Evolutionary conservation across 2,329 filamentous ascomycete genomes (phyloP), one percentile per base, ranked within the genome.

Genomic region (Fusarium sp.): DNA sequence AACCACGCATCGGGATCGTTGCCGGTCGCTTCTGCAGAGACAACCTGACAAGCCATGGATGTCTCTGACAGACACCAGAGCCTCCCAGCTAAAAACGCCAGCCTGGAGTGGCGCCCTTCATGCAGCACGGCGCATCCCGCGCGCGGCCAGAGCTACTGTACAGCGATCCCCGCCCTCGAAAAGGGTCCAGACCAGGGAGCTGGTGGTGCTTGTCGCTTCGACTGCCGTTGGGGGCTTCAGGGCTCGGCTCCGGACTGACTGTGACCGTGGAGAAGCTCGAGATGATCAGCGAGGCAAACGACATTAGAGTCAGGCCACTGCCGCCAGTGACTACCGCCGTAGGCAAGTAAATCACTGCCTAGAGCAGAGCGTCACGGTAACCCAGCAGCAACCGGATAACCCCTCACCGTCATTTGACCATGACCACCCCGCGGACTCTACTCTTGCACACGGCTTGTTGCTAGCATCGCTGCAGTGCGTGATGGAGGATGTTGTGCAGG

Each of bases 391-490:
- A 35, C 70, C 34, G 59, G 50, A 48, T 74, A 60, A 64, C 67
- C 52, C 58, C 74, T 76, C 76, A 78, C 76, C 76, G 76, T 78
- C 72, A 78, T 78, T 78, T 78, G 66, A 69, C 71, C 48, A 52
- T 10, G 43, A 74, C 64, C 70, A 71, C 70, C 69, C 60, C 16
- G 37, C 63, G 61, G 39, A 18, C 37, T 39, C 37, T 39, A 45
- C 72, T 56, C 66, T 74, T 60, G 70, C 69, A 73, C 72, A 48
- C 66, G 52, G 37, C 50, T 20, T 66, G 35, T 41, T 50, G 16
- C 25, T 50, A 61, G 32, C 27, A 30, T 52, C 25, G 18, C 48
- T 25, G 48, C 48, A 39, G n/a, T 37, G 45, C 61, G 34, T 57
- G 68, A 59, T 52, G 25, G 60, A 64, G 66, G 58, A 72, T 77